Evolutionary conservation across 148 eudicot species (phyloP).

Genomic region (Fagopyrum homotropicum): DNA sequence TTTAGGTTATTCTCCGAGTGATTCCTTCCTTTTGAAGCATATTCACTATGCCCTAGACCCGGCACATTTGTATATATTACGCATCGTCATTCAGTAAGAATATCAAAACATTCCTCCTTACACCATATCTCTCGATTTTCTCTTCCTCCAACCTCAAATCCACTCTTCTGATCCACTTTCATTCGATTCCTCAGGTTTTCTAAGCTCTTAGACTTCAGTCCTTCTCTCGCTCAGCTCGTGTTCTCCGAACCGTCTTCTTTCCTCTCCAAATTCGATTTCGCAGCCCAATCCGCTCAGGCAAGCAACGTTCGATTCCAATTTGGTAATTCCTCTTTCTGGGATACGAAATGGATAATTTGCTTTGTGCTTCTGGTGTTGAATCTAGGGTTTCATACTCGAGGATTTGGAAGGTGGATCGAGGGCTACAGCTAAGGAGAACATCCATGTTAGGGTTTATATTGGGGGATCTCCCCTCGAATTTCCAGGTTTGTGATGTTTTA

Average conservation of each 20-base stretch:
- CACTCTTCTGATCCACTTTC: neutral
- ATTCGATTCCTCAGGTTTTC: constrained; percentile 43
- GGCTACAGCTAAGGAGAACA: constrained; percentile 53
- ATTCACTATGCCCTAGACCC: no score
- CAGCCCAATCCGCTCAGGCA: constrained; percentile 77
- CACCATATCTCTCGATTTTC: neutral
- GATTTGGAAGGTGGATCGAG: constrained; percentile 28
- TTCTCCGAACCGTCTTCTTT: constrained; percentile 42
- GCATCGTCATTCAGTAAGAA: no score
- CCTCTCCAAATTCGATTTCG: constrained; percentile 54
- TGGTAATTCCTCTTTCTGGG: neutral
- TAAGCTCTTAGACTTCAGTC: constrained; percentile 57
- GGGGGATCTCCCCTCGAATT: constrained; percentile 71
- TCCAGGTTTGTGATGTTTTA: constrained; percentile 41
- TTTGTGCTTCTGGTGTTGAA: neutral
- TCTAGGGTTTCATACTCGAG: constrained; percentile 43
- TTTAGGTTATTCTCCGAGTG: no score
- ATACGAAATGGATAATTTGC: neutral
- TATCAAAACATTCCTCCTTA: no score
- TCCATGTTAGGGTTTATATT: constrained; percentile 68
- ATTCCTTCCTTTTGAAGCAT: no score
- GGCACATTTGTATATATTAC: no score
- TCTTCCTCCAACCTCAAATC: neutral
- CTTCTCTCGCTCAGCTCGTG: constrained; percentile 40
- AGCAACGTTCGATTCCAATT: neutral